Evolutionary conservation across 192 early-diverging fungal genomes (phyloP), one percentile per base, ranked within the genome.

Genomic region (Gryganskiella cystojenkinii): DNA sequence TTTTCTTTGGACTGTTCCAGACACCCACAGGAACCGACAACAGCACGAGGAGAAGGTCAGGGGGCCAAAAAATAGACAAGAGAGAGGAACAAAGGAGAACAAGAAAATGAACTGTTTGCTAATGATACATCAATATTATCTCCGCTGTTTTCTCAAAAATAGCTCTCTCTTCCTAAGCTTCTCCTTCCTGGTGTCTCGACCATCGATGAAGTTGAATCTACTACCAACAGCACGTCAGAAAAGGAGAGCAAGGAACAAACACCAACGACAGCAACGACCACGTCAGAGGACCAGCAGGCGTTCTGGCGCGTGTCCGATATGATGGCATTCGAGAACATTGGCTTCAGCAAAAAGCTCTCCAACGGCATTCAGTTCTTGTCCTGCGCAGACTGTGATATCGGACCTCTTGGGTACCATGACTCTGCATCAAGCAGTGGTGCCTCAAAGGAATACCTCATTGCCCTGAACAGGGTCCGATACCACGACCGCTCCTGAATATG

Each of bases 261-360:
- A 34, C 8, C 37, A 33, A 2, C 20, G 45, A 42, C 58, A 34
- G 56, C 13, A 10, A 50, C 19, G 5, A 42, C 37, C 19, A 34
- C 30, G 0, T 4, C 58, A 17, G 63, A 58, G 14, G 67, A 70
- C 14, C 59, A 56, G 17, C 71, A 81, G 19, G 82, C 74, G 40
- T 93, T 83, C 56, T 91, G 90, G 91, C 59, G 66, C 55, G 67
- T 94, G 25, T 42, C 60, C 3, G 80, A 91, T 42, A 86, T 93
- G 85, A 89, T 93, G 87, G 81, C 86, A 11, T 93, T 93, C 75
- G 92, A 94, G 50, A 94, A 94, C 71, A 83, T 92, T 58, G 91
- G 90, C 22, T 89, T 94, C 61, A 89, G 88, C 14, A 88, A 90
- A 33, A 83, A 80, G 15, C 61, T 88, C 2, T 59, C 79, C 3